Evolutionary conservation across 495 filamentous ascomycete genomes (phyloP), one percentile per base, ranked within the genome.

Genomic region (Ascodesmis nigricans): DNA sequence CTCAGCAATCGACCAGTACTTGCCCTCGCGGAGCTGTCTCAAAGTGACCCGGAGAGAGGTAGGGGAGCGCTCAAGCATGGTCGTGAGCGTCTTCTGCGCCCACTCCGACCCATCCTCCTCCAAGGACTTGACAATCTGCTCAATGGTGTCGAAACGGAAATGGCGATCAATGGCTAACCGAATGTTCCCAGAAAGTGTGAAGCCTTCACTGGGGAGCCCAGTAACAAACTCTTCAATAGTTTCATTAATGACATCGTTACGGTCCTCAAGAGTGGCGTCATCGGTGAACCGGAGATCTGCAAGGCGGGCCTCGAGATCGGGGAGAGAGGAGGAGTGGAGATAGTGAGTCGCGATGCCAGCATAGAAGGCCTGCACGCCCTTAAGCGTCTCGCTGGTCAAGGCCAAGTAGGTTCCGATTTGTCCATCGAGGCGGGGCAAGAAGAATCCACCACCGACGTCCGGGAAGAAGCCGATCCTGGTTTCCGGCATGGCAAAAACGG

Each of bases 381-480:
- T 72, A 32, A 97, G 55, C 37, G 65, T 65, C 48, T 76, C 69
- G 54, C 79, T 79, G 14, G 87, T 97, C 39, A 97, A 61, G 16
- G 75, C 87, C 24, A 95, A 68, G 56, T 93, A 95, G 25, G 78
- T 90, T 21, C 87, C 87, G 26, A 78, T 49, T 34, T 66, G 53
- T 29, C 87, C 87, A 39, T 84, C 69, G 57, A 97, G 70, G 37
- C 80, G 66, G 5, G 87, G 78, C 16, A 97, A 63, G 63, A 93
- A 95, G 62, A 93, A 95, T 13, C 76, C 83, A 34, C 70, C 87
- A 26, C 87, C 87, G 21, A 97, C 90, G 47, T 97, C 87, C 19
- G 90, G 87, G 60, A 95, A 97, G 61, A 93, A 92, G 6, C 87
- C 87, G 46, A 97, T 97, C 5, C 64, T 83, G 2, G 87, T 97